Conservation (phyloP, 495 filamentous ascomycete genomes). For the Talaromyces thailandensis region DNA sequence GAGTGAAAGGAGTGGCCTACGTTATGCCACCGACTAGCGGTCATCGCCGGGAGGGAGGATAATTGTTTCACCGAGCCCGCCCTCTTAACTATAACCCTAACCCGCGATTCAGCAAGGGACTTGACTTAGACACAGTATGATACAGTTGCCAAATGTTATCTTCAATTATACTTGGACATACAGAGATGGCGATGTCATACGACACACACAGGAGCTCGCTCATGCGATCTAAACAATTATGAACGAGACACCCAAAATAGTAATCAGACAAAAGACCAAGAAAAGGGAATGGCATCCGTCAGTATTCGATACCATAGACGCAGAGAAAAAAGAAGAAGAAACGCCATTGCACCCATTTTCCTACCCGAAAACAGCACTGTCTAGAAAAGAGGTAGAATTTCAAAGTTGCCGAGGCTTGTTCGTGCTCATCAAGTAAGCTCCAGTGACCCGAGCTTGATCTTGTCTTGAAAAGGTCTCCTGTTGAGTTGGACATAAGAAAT, state of each 20-base stretch:
- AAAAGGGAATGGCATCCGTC: slow-evolving; percentile 22
- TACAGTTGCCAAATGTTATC: neutral
- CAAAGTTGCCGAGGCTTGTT: slow-evolving; percentile 24
- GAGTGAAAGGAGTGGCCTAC: neutral
- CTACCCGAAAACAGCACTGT: slow-evolving; percentile 35
- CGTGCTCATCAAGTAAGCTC: slow-evolving; percentile 23
- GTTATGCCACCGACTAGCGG: neutral
- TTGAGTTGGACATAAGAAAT: slow-evolving; percentile 7
- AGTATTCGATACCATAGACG: slow-evolving; percentile 24
- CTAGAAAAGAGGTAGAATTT: slow-evolving; percentile 26
- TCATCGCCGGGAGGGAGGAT: neutral
- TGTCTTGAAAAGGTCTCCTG: neutral
- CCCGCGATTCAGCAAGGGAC: neutral
- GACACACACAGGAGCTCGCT: neutral
- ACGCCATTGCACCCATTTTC: slow-evolving; percentile 44
- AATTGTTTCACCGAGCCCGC: neutral
- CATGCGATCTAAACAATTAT: neutral
- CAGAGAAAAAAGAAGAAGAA: slow-evolving; percentile 16
- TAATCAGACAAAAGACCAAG: neutral
- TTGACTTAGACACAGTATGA: too few relatives aligned
- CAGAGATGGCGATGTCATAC: neutral
- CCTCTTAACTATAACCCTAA: neutral
- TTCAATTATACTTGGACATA: neutral
- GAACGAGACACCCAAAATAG: neutral
- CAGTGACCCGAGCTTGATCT: slow-evolving; percentile 8